Evolutionary conservation across 2,329 filamentous ascomycete genomes (phyloP).

Genomic region (Curvularia sp.): DNA sequence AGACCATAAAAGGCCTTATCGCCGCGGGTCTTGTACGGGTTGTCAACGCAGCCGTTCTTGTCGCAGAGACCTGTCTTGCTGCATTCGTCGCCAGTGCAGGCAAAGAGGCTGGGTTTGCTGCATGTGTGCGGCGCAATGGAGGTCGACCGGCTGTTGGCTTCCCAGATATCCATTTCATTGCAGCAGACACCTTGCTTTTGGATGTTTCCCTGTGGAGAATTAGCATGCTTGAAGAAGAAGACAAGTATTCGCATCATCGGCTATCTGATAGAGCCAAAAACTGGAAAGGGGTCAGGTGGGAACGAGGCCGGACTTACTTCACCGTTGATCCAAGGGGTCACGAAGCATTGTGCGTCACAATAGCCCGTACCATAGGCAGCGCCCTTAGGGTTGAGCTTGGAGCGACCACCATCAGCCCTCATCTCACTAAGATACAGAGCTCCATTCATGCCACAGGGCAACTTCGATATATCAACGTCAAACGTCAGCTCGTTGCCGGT

Average conservation of each 20-base stretch:
- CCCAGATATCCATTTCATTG: slow-evolving; percentile 64
- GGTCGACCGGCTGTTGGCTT: slow-evolving; percentile 58
- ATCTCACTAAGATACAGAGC: slow-evolving; percentile 52
- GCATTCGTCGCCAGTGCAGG: slow-evolving; percentile 53
- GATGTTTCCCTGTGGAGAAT: slow-evolving; percentile 52
- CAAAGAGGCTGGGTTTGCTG: slow-evolving; percentile 54
- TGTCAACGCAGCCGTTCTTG: slow-evolving; percentile 47
- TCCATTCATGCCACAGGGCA: slow-evolving; percentile 54
- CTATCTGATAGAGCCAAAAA: background rate
- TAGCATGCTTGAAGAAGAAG: slow-evolving; percentile 41
- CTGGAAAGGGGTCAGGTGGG: background rate
- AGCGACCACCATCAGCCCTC: slow-evolving; percentile 47
- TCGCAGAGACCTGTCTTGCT: slow-evolving; percentile 43
- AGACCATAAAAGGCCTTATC: slow-evolving; percentile 40
- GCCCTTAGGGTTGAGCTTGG: slow-evolving; percentile 55
- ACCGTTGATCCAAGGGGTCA: slow-evolving; percentile 49
- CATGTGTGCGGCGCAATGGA: slow-evolving; percentile 60
- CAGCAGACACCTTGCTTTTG: slow-evolving; percentile 58
- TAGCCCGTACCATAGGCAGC: slow-evolving; percentile 69
- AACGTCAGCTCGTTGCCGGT: slow-evolving; percentile 74
- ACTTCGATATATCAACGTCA: slow-evolving; percentile 66
- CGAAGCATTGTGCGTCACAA: slow-evolving; percentile 55
- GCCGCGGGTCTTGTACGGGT: slow-evolving; percentile 38
- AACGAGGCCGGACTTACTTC: slow-evolving; percentile 36
- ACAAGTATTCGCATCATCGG: background rate